A percentile compares a stretch with the other conserved stretches of the same genome.
Conservation (phyloP, 257 asterid genomes). For the Avicennia marina region DNA sequence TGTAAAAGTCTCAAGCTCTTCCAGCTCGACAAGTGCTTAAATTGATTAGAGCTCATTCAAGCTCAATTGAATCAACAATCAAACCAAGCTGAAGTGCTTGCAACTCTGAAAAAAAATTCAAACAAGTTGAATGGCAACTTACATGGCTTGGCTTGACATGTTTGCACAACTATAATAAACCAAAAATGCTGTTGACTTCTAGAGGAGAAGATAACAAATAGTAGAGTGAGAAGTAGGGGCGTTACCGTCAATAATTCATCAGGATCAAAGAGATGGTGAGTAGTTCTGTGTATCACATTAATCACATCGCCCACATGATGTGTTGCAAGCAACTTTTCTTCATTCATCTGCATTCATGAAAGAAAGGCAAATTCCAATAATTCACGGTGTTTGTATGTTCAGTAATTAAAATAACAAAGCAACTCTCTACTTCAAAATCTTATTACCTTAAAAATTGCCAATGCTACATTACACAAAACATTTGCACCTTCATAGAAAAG, state of each 20-base stretch:
- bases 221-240: neutral
- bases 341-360: conserved; percentile 68
- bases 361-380: neutral
- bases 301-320: conserved; percentile 94
- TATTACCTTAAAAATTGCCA: conserved; percentile 83
- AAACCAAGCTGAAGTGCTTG: too few relatives aligned
- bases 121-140: too few relatives aligned
- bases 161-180: too few relatives aligned
- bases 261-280: conserved; percentile 89
- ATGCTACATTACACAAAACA: conserved; percentile 77
- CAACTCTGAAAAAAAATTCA: too few relatives aligned
- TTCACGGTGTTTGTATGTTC: neutral
- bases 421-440: neutral
- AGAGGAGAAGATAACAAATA: neutral
- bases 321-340: conserved; percentile 68
- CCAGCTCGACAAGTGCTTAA: too few relatives aligned
- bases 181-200: too few relatives aligned
- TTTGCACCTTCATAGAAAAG: conserved; percentile 96
- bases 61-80: too few relatives aligned
- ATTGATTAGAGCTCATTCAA: too few relatives aligned
- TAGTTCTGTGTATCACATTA: conserved; percentile 75
- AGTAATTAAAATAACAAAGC: neutral
- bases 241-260: conserved; percentile 81
- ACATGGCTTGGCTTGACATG: too few relatives aligned
- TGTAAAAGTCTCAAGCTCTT: too few relatives aligned